A percentile compares a stretch with the other conserved stretches of the same genome.
Evolutionary conservation across 2,329 filamentous ascomycete species (phyloP).

Genomic region (Rugonectria rugulosa): DNA sequence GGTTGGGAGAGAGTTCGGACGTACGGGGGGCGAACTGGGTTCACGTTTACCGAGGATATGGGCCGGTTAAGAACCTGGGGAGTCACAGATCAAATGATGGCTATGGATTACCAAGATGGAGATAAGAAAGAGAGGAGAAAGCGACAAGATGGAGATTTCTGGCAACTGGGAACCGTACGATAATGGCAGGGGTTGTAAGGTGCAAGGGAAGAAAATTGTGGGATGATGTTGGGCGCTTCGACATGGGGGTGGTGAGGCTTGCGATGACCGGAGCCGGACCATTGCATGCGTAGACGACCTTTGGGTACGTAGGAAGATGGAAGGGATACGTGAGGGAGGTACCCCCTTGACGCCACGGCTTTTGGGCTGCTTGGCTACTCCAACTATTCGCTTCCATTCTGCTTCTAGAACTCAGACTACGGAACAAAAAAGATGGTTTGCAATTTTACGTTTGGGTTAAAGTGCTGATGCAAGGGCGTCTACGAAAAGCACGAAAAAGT

Average conservation of each 20-base stretch:
- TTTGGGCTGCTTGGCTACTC: neutral
- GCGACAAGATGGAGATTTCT: neutral
- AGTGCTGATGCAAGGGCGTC: constrained; percentile 10
- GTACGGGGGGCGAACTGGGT: neutral
- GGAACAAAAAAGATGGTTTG: too few species aligned
- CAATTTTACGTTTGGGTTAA: constrained; percentile 7
- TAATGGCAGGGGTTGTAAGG: neutral
- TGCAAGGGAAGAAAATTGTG: constrained; percentile 7
- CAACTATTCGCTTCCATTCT: too few species aligned
- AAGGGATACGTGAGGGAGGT: too few species aligned
- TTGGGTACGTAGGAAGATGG: too few species aligned
- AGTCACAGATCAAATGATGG: constrained; percentile 9
- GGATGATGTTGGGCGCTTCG: constrained; percentile 11
- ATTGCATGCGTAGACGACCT: too few species aligned
- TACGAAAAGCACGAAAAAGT: neutral
- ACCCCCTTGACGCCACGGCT: too few species aligned
- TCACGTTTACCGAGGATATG: constrained; percentile 21
- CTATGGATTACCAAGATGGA: neutral
- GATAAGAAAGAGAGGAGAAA: neutral
- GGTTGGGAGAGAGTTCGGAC: too few species aligned
- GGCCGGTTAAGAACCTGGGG: neutral
- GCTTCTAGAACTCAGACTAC: too few species aligned
- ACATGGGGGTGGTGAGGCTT: neutral
- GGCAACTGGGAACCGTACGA: constrained; percentile 2
- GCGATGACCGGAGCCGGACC: neutral